Conservation (phyloP, 805 yeast species). For the Barnettozyma salicaria region DNA sequence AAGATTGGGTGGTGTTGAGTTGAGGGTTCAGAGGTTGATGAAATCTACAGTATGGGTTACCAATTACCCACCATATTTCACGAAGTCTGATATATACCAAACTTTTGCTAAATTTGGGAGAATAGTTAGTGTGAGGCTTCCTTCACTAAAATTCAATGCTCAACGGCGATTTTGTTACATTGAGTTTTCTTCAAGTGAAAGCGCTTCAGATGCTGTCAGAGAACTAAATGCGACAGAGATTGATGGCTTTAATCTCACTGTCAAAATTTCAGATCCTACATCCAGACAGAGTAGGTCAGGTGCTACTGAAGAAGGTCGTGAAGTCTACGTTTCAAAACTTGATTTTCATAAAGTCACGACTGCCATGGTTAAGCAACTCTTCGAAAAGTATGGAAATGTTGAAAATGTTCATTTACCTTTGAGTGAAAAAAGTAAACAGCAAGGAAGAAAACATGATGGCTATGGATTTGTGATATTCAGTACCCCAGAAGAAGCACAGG, state of each 20-base stretch:
- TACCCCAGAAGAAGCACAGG: constrained; percentile 37
- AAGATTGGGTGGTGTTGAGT: constrained; percentile 34
- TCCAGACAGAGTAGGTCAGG: constrained; percentile 37
- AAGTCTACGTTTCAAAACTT: constrained; percentile 48
- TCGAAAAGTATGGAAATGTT: constrained; percentile 46
- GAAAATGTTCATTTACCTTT: constrained; percentile 48
- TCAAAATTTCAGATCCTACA: constrained; percentile 57
- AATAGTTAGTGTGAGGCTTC: constrained; percentile 52
- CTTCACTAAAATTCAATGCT: constrained; percentile 49
- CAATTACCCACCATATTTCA: constrained; percentile 58
- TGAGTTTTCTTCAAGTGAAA: constrained; percentile 42
- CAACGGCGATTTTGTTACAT: constrained; percentile 70
- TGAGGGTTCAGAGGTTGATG: constrained; percentile 40
- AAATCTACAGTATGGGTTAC: constrained; percentile 64
- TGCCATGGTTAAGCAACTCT: constrained; percentile 33
- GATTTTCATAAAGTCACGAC: constrained; percentile 40
- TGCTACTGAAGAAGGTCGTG: constrained; percentile 48
- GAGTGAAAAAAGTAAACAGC: constrained; percentile 20
- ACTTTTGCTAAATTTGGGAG: constrained; percentile 38
- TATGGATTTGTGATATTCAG: constrained; percentile 57
- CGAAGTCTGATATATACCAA: constrained; percentile 32
- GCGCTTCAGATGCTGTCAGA: constrained; percentile 39
- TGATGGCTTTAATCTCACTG: constrained; percentile 41
- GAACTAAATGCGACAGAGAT: constrained; percentile 35
- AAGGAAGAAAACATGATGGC: constrained; percentile 43